Evolutionary conservation across 495 filamentous ascomycete species (phyloP), one percentile per base, ranked within the genome.

Genomic region (Xylaria curta): DNA sequence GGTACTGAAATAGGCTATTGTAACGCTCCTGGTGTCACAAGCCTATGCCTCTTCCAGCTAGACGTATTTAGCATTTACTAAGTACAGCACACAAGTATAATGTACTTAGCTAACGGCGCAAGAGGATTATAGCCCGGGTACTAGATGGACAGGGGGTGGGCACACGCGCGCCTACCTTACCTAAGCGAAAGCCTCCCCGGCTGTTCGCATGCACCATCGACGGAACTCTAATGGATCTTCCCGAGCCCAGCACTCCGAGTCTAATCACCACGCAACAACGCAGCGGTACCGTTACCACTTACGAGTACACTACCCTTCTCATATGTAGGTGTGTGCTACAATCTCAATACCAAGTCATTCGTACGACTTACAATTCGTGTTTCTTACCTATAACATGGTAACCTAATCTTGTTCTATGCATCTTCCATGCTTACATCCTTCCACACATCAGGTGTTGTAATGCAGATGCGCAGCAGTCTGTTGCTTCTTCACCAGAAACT

Each of bases 391-490:
- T 49, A 8, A 54, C 28, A 12, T 2, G 6, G 49, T 3, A 40
- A 24, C 49, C 36, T n/a, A 54, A 44, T 17, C 38, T 56, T 28
- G 49, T 54, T 21, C 47, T 49, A 26, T 26, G 65, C 49, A 67
- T 67, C 10, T 67, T 67, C 65, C 65, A 67, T 67, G 65, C 65
- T 42, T 56, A 24, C 65, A 42, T 54, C 64, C 64, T 67, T 67
- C 64, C 17, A 53, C 31, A 10, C 33, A 33, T 40, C 47, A 13
- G 56, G 47, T 42, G 13, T 7, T n/a, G 31, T 21, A 67, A 19
- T 31, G 49, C 33, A 42, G 36, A 56, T 19, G 26, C 44, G 4
- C 46, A 21, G 19, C 19, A 31, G 13, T 5, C 24, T 31, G 26
- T 56, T 4, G 26, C 26, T 56, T 26, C 38, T 42, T 56, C 26